A percentile compares a stretch with the other conserved stretches of the same genome.
Conservation (phyloP, 305 asterid genomes). For the Fraxinus angustifolia region DNA sequence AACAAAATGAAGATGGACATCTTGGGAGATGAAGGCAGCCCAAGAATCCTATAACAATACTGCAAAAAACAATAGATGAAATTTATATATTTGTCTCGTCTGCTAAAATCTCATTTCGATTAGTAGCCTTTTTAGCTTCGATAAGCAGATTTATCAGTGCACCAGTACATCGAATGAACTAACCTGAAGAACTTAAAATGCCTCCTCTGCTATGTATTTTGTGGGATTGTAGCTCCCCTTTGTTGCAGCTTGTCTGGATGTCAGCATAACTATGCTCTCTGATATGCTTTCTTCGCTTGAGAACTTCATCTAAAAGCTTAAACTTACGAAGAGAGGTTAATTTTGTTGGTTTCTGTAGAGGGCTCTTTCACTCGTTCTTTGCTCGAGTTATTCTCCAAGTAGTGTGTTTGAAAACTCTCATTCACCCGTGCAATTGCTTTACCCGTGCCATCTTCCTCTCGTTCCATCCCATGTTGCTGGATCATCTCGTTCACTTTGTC, state of each 20-base stretch:
- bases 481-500: constrained; percentile 19
- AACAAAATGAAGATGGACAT: constrained; percentile 51
- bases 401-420: constrained; percentile 54
- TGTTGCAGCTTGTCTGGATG: constrained; percentile 88
- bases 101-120: neutral
- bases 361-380: constrained; percentile 33
- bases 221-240: constrained; percentile 59
- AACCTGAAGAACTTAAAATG: constrained; percentile 67
- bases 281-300: constrained; percentile 69
- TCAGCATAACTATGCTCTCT: constrained; percentile 63
- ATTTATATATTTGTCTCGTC: no score
- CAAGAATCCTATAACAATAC: constrained; percentile 52
- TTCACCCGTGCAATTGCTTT: constrained; percentile 88
- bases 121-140: neutral
- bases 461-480: constrained; percentile 25
- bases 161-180: neutral
- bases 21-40: constrained; percentile 52
- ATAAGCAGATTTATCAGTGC: neutral
- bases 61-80: neutral
- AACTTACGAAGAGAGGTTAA: neutral
- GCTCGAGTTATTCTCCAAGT: constrained; percentile 29
- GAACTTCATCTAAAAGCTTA: constrained; percentile 12
- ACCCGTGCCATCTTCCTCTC: constrained; percentile 38
- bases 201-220: constrained; percentile 64
- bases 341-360: constrained; percentile 5